Conservation (phyloP, 495 filamentous ascomycete species). For the Aspergillus indologenus region DNA sequence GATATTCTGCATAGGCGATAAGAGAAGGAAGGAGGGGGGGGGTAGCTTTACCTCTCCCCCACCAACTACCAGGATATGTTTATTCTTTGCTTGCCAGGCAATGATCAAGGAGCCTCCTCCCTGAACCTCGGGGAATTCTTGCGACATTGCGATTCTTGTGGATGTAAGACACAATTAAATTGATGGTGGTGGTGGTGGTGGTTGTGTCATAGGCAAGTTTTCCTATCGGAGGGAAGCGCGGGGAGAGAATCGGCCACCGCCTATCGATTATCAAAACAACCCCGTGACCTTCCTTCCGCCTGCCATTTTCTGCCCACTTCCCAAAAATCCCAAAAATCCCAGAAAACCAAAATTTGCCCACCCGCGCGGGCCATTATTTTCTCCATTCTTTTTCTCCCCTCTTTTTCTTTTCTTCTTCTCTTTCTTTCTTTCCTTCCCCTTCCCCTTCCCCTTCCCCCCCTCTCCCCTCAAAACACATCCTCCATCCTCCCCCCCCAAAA, state of each 20-base stretch:
- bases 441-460: slow-evolving; percentile 2
- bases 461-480: slow-evolving; percentile 6
- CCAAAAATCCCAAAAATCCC: too few relatives aligned
- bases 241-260: neutral
- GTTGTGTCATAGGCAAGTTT: neutral
- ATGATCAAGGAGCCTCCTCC: slow-evolving; percentile 89
- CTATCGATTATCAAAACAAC: too few relatives aligned
- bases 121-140: slow-evolving; percentile 72
- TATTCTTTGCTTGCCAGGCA: slow-evolving; percentile 88
- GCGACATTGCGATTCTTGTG: slow-evolving; percentile 48
- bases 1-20: slow-evolving; percentile 9
- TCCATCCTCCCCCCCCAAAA: neutral
- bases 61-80: slow-evolving; percentile 80
- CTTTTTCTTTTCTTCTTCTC: slow-evolving; percentile 4
- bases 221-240: neutral
- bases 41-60: slow-evolving; percentile 73
- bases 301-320: slow-evolving; percentile 11
- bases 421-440: slow-evolving; percentile 3
- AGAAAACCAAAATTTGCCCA: too few relatives aligned
- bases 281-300: neutral
- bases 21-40: neutral
- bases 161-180: neutral
- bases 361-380: too few relatives aligned
- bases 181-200: neutral
- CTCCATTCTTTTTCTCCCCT: slow-evolving; percentile 8